These are phyloP conservation scores for Canavalia ensiformis DNA, from an alignment of 306 rosid species.

Conservation along the genomic window DNA sequence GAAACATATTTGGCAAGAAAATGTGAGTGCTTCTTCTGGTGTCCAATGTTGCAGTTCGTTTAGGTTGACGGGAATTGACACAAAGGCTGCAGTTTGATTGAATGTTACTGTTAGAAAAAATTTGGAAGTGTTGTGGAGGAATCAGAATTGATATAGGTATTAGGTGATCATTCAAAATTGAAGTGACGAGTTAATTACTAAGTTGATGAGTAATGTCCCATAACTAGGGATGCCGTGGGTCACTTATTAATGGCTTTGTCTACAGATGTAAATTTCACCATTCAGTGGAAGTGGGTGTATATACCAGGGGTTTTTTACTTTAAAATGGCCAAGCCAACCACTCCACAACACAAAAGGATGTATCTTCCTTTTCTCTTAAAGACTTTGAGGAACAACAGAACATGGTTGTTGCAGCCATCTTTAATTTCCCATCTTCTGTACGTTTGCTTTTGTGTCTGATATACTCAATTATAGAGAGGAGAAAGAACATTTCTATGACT, in stretches of 20 bases:
- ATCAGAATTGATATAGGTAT: constrained; percentile 33
- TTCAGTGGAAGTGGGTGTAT: constrained; percentile 32
- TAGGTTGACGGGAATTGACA: constrained; percentile 38
- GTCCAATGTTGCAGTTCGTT: neutral
- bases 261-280: constrained; percentile 41
- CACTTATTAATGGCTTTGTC: constrained; percentile 43
- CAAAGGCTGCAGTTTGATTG: neutral
- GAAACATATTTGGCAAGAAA: constrained; percentile 17
- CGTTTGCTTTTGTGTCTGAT: constrained; percentile 49
- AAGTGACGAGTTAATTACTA: constrained; percentile 50
- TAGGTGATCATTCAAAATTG: constrained; percentile 16
- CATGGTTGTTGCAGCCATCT: constrained; percentile 59
- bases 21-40: constrained; percentile 28
- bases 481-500: too few species aligned
- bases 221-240: constrained; percentile 45
- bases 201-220: constrained; percentile 50
- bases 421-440: constrained; percentile 47
- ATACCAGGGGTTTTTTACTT: constrained; percentile 50
- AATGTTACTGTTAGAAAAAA: neutral
- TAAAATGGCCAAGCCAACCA: constrained; percentile 55
- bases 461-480: constrained; percentile 21
- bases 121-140: constrained; percentile 26
- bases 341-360: constrained; percentile 56
- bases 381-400: constrained; percentile 57
- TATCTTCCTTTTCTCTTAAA: constrained; percentile 48